Base-by-base conservation (phyloP, 345 rosid genomes). In the Cochlearia excelsa region DNA sequence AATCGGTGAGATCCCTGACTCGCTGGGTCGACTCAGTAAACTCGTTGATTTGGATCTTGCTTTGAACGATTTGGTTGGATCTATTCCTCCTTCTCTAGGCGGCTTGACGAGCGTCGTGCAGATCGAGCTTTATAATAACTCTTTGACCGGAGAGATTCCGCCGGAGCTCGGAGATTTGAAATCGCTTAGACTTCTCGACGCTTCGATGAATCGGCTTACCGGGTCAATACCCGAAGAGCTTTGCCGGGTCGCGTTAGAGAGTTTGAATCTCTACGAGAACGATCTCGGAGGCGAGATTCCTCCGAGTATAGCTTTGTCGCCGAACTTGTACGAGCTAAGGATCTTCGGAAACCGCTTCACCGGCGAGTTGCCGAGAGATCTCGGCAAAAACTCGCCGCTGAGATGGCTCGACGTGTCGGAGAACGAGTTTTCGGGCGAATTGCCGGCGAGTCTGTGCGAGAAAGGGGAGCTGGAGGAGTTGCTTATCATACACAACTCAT, bases 81-180 rank as follows among this genome's bases (percentile, higher is more conserved):
- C 53, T 2, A 74, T 94, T n/a, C 99, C 99, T 56, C 68, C 76
- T 55, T 85, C 93, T 2, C 72, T 94, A 73, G 73, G 83, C n/a
- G 80, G 71, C 70, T 53, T 94, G 66, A 42, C 63, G 27, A 81
- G 79, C 28, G 67, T 94, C 23, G 82, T 87, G 39, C 99, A 94
- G 73, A 80, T 94, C 46, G 99, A 94, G 83, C 88, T 94, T 2
- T 94, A 90, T 68, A 90, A 94, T 79, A 94, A 94, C 90, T 80
- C 96, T 57, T 59, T 94, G 56, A 77, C 81, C 26, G 99, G 99
- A 6, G 70, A 57, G 33, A 53, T 94, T 29, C 97, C 97, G 30
- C 37, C 16, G 7, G 86, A 85, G 54, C 69, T 83, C 39, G 81
- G 84, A n/a, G 83, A 84, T 30, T 61, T 87, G 74, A 80, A 84